Base-by-base conservation (phyloP, 1,139 yeast species). In the Taphrina pruni region DNA sequence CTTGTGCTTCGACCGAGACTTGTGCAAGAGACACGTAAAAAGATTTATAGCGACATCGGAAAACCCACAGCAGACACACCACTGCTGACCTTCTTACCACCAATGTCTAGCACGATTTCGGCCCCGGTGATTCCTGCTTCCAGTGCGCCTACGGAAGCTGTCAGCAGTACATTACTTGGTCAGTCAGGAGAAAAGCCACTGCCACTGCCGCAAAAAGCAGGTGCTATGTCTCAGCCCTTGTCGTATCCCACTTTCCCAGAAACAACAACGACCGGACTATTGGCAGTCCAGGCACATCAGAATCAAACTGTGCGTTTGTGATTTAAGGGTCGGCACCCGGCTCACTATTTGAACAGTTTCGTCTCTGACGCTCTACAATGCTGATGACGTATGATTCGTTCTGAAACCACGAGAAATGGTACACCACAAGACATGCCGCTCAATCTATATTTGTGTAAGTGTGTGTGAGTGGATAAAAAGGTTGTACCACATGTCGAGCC, bases 1-100 rank as follows among this genome's bases (percentile, higher is more conserved):
- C 41, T 58, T 14, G 52, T 58, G 6, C 26, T 58, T 20, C 36
- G 62, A 9, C 51, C 52, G 41, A 48, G 52, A 48, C 52, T 48
- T 48, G 52, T 48, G 9, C 52, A 26, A 14, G 52, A 48, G 36
- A 14, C 52, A 20, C 32, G 52, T 17, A 48, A 20, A 48, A 11
- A 6, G 17, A 17, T 17, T 11, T 11, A 11, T 6, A 6, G 6
- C 14, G 17, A 6, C 17, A 43, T 14, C 6, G 46, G 14, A 9
- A 14, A 9, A 14, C 14, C 14, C 14, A 17, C 46, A 43, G 46
- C 46, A 6, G 14, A 9, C 46, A 43, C 46, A 11, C 46, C 46
- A 17, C 46, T 43, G 46, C 17, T 43, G 17, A 43, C n/a, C 14
- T 11, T 14, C 17, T 14, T 43, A 11, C 46, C 46, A 11, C 46